Percentiles rank a stretch among this genome's conserved stretches.
Evolutionary conservation across 768 basidiomycete genomes (phyloP).

Genomic region (Mycena venus): DNA sequence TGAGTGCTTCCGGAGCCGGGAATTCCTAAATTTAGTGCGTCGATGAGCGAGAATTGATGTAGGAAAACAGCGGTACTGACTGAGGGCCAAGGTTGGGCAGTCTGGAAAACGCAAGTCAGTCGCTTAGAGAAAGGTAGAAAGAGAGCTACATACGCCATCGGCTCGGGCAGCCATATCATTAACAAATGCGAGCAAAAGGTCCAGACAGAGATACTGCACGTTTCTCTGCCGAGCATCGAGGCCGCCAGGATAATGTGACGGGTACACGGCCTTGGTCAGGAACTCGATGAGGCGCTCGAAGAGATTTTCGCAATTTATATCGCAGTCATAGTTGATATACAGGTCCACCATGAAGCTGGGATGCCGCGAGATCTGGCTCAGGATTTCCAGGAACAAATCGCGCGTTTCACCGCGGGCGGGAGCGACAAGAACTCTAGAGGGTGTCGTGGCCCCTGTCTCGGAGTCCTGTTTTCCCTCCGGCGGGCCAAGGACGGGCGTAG

Average conservation of each 20-base stretch:
- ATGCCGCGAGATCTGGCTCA: conserved; percentile 84
- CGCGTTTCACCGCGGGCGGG: conserved; percentile 91
- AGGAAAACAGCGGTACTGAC: conserved; percentile 54
- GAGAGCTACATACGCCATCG: conserved; percentile 53
- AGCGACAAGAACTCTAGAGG: conserved; percentile 71
- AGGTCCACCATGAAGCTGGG: conserved; percentile 96
- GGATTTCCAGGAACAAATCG: conserved; percentile 90
- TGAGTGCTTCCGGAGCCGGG: conserved; percentile 68
- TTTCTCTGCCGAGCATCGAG: conserved; percentile 78
- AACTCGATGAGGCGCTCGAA: conserved; percentile 93
- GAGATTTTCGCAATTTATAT: conserved; percentile 95
- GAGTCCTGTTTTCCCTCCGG: conserved; percentile 55
- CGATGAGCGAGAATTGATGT: neutral
- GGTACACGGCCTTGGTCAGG: conserved; percentile 89
- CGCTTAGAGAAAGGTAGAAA: neutral
- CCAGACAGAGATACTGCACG: conserved; percentile 89
- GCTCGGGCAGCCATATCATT: conserved; percentile 86
- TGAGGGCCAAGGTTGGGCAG: conserved; percentile 70
- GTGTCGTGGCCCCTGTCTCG: conserved; percentile 59
- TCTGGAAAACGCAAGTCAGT: conserved; percentile 44
- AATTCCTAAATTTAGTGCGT: conserved; percentile 58
- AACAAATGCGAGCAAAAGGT: conserved; percentile 88
- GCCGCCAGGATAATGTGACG: conserved; percentile 69
- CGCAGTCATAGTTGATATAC: conserved; percentile 97
- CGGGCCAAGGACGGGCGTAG: conserved; percentile 58